A percentile compares a stretch with the other conserved stretches of the same genome.
Conservation (phyloP, 2,329 filamentous ascomycete genomes). For the Mycosphaerelloides madeirae region DNA sequence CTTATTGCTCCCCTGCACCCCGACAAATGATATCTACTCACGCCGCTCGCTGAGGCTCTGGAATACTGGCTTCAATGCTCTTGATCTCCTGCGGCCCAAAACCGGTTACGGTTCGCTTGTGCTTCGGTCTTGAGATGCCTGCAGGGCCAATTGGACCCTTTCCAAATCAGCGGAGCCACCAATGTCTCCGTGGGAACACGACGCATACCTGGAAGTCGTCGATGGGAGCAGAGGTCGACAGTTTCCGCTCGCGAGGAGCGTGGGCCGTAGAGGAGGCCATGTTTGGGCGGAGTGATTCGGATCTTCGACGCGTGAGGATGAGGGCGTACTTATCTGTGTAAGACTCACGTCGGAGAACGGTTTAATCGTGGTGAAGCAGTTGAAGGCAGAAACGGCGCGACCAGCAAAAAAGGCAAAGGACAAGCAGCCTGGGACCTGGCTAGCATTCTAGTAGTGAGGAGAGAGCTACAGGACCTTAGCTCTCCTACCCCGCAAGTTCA, state of each 20-base stretch:
- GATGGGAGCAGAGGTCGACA: slow-evolving; percentile 76
- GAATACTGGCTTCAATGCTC: slow-evolving; percentile 83
- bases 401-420: no score
- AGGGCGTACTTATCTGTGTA: no score
- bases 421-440: no score
- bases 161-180: no score
- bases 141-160: slow-evolving; percentile 70
- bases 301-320: no score
- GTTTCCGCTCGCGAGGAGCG: slow-evolving; percentile 65
- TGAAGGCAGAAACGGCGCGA: no score
- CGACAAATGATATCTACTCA: slow-evolving; percentile 46
- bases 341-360: no score
- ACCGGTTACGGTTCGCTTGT: slow-evolving; percentile 94
- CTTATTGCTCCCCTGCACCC: slow-evolving; percentile 1
- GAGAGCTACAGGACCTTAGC: no score
- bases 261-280: slow-evolving; percentile 28
- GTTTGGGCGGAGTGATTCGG: slow-evolving; percentile 1
- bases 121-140: slow-evolving; percentile 85
- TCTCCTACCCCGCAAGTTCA: no score
- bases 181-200: no score
- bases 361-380: no score
- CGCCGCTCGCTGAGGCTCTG: slow-evolving; percentile 78
- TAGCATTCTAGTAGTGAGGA: no score
- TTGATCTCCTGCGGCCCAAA: slow-evolving; percentile 91
- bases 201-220: slow-evolving; percentile 61